Evolutionary conservation across 1,284 basidiomycete species (phyloP).

Genomic region (Cutaneotrichosporon mucoides): DNA sequence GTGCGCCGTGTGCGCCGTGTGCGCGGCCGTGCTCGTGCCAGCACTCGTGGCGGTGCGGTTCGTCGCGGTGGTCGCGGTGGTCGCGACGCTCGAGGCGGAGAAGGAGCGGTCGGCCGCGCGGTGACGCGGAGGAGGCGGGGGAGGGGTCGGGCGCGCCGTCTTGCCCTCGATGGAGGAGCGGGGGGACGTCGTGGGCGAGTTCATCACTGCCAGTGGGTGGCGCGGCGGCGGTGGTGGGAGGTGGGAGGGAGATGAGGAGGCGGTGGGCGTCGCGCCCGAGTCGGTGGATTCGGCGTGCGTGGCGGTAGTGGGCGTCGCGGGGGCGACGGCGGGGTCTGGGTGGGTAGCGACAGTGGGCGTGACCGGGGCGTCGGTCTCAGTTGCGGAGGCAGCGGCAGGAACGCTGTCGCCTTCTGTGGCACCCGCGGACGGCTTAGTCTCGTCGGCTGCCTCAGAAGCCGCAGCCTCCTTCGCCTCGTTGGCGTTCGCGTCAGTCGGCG

Average conservation of each 20-base stretch:
- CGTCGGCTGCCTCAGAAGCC: background rate
- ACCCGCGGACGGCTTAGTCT: background rate
- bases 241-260: background rate
- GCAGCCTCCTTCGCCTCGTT: background rate
- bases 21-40: background rate
- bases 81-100: background rate
- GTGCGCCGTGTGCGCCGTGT: background rate
- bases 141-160: background rate
- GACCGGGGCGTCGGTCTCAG: background rate
- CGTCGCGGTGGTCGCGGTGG: background rate
- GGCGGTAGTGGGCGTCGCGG: background rate
- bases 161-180: background rate
- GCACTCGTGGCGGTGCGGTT: background rate
- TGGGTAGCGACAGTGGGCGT: no score
- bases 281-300: background rate
- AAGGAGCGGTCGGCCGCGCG: background rate
- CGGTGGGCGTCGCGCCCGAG: background rate
- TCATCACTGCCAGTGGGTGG: conserved; percentile 1
- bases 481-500: background rate
- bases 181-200: background rate
- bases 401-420: no score
- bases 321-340: background rate
- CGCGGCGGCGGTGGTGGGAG: background rate
- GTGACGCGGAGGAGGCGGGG: background rate
- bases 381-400: no score